Evolutionary conservation across 768 basidiomycete species (phyloP).

Genomic region (Daedalea quercina): DNA sequence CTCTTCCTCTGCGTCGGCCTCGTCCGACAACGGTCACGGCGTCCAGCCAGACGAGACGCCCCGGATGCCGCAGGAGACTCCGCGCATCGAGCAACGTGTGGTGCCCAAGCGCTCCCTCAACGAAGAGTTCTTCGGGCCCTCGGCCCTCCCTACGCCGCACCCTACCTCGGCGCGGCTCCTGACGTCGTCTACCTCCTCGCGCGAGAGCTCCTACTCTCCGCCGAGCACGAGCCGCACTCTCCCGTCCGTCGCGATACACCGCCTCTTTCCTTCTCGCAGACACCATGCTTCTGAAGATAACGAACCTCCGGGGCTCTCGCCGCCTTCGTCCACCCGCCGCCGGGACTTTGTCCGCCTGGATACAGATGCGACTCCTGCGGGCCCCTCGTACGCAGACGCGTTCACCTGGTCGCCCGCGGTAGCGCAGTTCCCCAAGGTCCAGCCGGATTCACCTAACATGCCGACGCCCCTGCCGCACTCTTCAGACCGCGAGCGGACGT

Average conservation of each 20-base stretch:
- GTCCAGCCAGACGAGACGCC: not conserved
- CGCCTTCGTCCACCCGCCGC: conserved; percentile 8
- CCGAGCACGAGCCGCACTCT: conserved; percentile 19
- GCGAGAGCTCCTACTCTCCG: conserved; percentile 17
- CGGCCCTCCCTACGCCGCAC: conserved; percentile 16
- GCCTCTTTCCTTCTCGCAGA: conserved; percentile 33
- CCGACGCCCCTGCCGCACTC: conserved; percentile 8
- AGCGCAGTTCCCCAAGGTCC: conserved; percentile 5
- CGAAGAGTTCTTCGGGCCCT: conserved; percentile 19
- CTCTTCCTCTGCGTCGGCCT: not conserved
- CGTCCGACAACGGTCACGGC: conserved; percentile 10
- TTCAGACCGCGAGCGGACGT: conserved; percentile 1
- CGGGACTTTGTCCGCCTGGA: conserved; percentile 11
- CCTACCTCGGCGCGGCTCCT: conserved; percentile 20
- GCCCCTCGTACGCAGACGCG: conserved; percentile 1
- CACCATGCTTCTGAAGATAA: conserved; percentile 26
- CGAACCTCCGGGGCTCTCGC: conserved; percentile 8
- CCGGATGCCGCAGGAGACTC: conserved; percentile 14
- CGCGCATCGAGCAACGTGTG: conserved; percentile 12
- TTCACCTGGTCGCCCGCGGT: not conserved
- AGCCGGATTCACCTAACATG: conserved; percentile 5
- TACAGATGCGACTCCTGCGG: conserved; percentile 3
- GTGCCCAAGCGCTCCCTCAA: conserved; percentile 19
- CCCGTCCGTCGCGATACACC: conserved; percentile 22
- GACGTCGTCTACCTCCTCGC: conserved; percentile 13